These are phyloP conservation scores for Didymella lethalis DNA, from an alignment of 2,329 filamentous ascomycete species.

Conservation along the genomic window DNA sequence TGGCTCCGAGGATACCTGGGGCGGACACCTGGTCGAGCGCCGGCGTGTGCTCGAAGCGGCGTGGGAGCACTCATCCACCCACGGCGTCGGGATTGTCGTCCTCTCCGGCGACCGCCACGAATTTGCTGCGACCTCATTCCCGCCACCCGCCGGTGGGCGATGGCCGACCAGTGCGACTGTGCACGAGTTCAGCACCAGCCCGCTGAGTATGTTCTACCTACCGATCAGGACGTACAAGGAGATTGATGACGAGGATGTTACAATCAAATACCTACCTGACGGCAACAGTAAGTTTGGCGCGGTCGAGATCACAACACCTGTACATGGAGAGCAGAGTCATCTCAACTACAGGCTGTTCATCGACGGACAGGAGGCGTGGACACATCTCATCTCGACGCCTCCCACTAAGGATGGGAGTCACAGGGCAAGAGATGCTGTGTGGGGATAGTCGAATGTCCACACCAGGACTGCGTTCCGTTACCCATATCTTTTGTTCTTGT, in stretches of 20 bases:
- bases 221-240: conserved; percentile 85
- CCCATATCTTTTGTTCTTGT: neutral
- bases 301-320: conserved; percentile 76
- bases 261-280: conserved; percentile 84
- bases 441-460: conserved; percentile 43
- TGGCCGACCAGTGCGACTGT: conserved; percentile 62
- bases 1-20: conserved; percentile 90
- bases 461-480: neutral
- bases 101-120: conserved; percentile 95
- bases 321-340: conserved; percentile 71
- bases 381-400: conserved; percentile 58
- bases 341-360: conserved; percentile 84
- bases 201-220: conserved; percentile 92
- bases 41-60: conserved; percentile 83
- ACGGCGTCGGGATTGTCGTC: conserved; percentile 79
- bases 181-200: conserved; percentile 91
- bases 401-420: conserved; percentile 50
- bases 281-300: conserved; percentile 91
- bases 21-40: conserved; percentile 85
- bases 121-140: conserved; percentile 85
- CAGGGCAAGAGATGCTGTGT: conserved; percentile 57
- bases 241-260: conserved; percentile 80
- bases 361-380: conserved; percentile 82
- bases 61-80: conserved; percentile 79
- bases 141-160: conserved; percentile 66